phyloP scores from a whole-genome alignment of 2,329 filamentous ascomycete species.

The Ophiobolus disseminans region DNA sequence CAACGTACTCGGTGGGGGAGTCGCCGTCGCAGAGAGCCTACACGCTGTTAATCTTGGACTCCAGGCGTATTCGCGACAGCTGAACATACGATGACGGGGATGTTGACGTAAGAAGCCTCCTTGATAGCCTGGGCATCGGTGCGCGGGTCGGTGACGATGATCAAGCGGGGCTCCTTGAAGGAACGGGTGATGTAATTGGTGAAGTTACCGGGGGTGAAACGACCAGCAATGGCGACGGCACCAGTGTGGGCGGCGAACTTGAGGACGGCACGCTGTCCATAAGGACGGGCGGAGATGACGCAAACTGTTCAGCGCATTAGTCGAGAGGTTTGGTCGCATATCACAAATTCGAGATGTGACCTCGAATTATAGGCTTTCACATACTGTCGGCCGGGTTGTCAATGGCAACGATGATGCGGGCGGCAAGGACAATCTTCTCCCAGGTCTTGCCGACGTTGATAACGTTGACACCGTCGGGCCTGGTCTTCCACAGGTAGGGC shows the following conservation, averaged over 20 bases:
- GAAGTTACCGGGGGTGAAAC: constrained; percentile 99
- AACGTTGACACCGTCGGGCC: constrained; percentile 96
- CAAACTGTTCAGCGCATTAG: constrained; percentile 50
- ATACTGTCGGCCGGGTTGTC: constrained; percentile 99
- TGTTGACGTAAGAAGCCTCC: constrained; percentile 99
- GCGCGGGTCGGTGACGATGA: constrained; percentile 98
- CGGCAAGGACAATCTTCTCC: constrained; percentile 99
- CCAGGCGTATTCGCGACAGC: neutral
- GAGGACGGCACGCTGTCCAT: constrained; percentile 98
- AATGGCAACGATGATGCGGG: constrained; percentile 97
- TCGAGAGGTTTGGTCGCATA: constrained; percentile 2
- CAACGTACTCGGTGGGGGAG: constrained; percentile 99
- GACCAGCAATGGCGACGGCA: constrained; percentile 96
- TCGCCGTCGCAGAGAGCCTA: constrained; percentile 94
- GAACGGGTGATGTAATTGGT: constrained; percentile 99
- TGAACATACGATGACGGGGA: constrained; percentile 79
- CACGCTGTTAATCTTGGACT: constrained; percentile 13
- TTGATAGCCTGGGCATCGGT: constrained; percentile 99
- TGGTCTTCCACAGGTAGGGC: constrained; percentile 99
- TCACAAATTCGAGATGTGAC: constrained; percentile 3
- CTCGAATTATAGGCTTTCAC: constrained; percentile 19
- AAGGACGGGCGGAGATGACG: constrained; percentile 99
- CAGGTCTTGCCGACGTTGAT: constrained; percentile 99
- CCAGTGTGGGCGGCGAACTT: constrained; percentile 99
- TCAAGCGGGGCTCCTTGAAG: constrained; percentile 99